Conservation (phyloP, 1,284 basidiomycete species). For the Cryptococcus sp. region DNA sequence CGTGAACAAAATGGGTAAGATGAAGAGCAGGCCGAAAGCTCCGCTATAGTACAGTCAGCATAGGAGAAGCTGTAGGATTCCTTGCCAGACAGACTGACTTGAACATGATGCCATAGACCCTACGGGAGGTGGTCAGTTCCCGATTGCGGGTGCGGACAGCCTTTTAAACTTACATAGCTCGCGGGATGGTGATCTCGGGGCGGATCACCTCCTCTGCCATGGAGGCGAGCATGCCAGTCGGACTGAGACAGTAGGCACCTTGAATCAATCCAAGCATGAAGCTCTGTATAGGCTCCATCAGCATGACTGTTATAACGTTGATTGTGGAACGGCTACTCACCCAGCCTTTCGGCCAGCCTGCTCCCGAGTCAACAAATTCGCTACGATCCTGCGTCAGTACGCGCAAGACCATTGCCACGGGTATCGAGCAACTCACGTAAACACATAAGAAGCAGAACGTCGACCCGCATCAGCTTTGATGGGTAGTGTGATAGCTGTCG, state of each 20-base stretch:
- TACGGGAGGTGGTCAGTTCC: background rate
- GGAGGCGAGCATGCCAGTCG: constrained; percentile 48
- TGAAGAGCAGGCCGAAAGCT: constrained; percentile 38
- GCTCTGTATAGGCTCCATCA: constrained; percentile 26
- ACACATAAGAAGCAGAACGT: constrained; percentile 36
- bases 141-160: too few relatives aligned
- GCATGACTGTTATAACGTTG: background rate
- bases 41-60: constrained; percentile 11
- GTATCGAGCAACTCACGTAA: constrained; percentile 21
- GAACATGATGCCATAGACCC: constrained; percentile 29
- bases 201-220: constrained; percentile 52
- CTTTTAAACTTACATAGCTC: constrained; percentile 40
- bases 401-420: too few relatives aligned
- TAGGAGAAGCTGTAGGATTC: constrained; percentile 3
- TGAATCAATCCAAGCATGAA: constrained; percentile 43
- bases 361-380: constrained; percentile 47
- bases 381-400: constrained; percentile 13
- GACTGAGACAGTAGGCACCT: constrained; percentile 42
- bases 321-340: constrained; percentile 17
- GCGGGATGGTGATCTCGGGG: constrained; percentile 46
- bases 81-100: constrained; percentile 21
- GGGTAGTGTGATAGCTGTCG: constrained; percentile 51
- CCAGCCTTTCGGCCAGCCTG: constrained; percentile 46
- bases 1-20: constrained; percentile 55
- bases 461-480: constrained; percentile 46